Evolutionary conservation across 805 yeast genomes (phyloP).

Genomic region (Sungouiella blattae): DNA sequence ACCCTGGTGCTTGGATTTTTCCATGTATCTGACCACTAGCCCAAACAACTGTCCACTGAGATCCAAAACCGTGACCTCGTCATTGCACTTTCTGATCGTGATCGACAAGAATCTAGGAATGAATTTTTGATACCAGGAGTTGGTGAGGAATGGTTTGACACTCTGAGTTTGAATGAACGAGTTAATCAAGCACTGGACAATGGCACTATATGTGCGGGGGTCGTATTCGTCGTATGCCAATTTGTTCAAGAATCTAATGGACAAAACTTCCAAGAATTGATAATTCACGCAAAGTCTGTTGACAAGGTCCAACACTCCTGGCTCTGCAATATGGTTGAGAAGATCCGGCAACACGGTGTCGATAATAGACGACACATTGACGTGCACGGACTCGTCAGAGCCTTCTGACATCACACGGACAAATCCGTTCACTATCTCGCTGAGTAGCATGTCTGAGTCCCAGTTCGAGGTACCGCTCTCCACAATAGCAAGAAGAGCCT

Average conservation of each 20-base stretch:
- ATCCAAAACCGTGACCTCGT: constrained; percentile 29
- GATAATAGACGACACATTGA: constrained; percentile 36
- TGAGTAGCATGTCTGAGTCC: constrained; percentile 47
- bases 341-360: constrained; percentile 29
- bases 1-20: constrained; percentile 42
- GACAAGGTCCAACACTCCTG: constrained; percentile 18
- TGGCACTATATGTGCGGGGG: constrained; percentile 6
- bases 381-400: constrained; percentile 14
- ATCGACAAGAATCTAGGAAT: constrained; percentile 35
- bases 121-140: constrained; percentile 42
- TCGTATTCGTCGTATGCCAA: constrained; percentile 19
- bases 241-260: constrained; percentile 43
- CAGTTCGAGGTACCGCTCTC: constrained; percentile 30
- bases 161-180: constrained; percentile 27
- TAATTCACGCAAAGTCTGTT: constrained; percentile 36
- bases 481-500: constrained; percentile 43
- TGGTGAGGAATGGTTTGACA: constrained; percentile 33
- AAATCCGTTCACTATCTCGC: constrained; percentile 54
- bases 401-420: constrained; percentile 38
- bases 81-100: constrained; percentile 9
- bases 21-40: constrained; percentile 36
- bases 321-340: constrained; percentile 31
- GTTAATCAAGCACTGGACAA: constrained; percentile 16
- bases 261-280: constrained; percentile 41
- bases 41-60: constrained; percentile 41